A percentile compares a stretch with the other conserved stretches of the same genome.
Conservation (phyloP, 164 flowering plant genomes). For the Nelumbo lutea region DNA sequence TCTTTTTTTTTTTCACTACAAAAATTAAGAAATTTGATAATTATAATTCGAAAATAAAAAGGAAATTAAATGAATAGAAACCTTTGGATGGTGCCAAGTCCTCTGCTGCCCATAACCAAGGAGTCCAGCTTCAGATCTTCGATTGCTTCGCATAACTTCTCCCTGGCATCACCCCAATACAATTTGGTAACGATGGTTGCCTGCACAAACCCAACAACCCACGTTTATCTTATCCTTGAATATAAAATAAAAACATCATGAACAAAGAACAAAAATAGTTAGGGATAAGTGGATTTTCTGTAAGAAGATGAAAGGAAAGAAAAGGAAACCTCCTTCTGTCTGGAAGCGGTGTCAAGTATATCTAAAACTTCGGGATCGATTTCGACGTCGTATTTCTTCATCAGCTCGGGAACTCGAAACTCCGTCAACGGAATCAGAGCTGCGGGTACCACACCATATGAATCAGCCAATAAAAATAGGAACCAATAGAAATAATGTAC, state of each 20-base stretch:
- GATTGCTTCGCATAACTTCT: slow-evolving; percentile 49
- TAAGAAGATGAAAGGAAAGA: neutral
- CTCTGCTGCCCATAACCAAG: slow-evolving; percentile 82
- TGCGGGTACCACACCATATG: slow-evolving; percentile 12
- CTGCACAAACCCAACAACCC: slow-evolving; percentile 22
- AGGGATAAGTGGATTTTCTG: neutral
- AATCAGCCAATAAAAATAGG: slow-evolving; percentile 3
- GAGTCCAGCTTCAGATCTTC: slow-evolving; percentile 51
- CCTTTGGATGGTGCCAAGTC: slow-evolving; percentile 61
- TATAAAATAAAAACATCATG: neutral
- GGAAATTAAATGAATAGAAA: slow-evolving; percentile 1
- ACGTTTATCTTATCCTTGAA: too few relatives aligned
- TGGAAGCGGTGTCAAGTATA: slow-evolving; percentile 49
- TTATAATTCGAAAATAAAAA: neutral
- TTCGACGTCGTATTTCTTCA: slow-evolving; percentile 43
- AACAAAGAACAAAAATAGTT: neutral
- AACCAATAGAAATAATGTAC: neutral
- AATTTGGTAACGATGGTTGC: slow-evolving; percentile 51
- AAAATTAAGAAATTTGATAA: too few relatives aligned
- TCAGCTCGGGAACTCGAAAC: slow-evolving; percentile 53
- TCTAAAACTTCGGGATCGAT: slow-evolving; percentile 60
- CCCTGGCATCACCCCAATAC: slow-evolving; percentile 94
- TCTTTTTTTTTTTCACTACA: too few relatives aligned
- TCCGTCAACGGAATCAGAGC: slow-evolving; percentile 80
- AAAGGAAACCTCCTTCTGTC: slow-evolving; percentile 50